Conservation (phyloP, 208 protist species). For the Porcisia hertigi region DNA sequence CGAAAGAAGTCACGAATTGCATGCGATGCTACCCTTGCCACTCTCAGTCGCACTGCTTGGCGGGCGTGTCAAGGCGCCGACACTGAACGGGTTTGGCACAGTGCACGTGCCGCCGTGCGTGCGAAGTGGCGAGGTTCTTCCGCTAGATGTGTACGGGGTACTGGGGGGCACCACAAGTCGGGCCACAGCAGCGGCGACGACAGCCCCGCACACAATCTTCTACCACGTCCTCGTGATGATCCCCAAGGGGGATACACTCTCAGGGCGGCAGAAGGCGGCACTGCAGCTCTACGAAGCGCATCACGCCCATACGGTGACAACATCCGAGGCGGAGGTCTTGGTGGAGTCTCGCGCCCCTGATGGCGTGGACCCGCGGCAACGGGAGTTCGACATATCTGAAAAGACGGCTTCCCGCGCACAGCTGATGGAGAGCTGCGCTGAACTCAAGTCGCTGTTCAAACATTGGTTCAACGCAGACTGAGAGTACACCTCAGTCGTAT, state of each 20-base stretch:
- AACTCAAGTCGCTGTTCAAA: conserved; percentile 50
- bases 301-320: not conserved
- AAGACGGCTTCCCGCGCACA: conserved; percentile 7
- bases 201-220: conserved; percentile 9
- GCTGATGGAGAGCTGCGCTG: conserved; percentile 33
- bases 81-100: conserved; percentile 29
- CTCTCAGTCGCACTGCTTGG: conserved; percentile 79
- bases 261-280: conserved; percentile 57
- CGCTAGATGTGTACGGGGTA: conserved; percentile 41
- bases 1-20: conserved; percentile 38
- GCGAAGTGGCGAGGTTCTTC: conserved; percentile 67
- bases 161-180: conserved; percentile 4
- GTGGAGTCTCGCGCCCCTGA: not conserved
- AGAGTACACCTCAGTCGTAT: not conserved
- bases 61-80: conserved; percentile 67
- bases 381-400: not conserved
- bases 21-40: conserved; percentile 80
- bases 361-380: not conserved
- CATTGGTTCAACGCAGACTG: conserved; percentile 59
- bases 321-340: not conserved
- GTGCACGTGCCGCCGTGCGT: conserved; percentile 79
- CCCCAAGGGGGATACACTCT: conserved; percentile 48
- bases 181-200: not conserved
- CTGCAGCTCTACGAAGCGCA: conserved; percentile 48
- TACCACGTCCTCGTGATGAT: conserved; percentile 82